Base-by-base conservation (phyloP, 768 basidiomycete species). In the Mycena chlorophos region DNA sequence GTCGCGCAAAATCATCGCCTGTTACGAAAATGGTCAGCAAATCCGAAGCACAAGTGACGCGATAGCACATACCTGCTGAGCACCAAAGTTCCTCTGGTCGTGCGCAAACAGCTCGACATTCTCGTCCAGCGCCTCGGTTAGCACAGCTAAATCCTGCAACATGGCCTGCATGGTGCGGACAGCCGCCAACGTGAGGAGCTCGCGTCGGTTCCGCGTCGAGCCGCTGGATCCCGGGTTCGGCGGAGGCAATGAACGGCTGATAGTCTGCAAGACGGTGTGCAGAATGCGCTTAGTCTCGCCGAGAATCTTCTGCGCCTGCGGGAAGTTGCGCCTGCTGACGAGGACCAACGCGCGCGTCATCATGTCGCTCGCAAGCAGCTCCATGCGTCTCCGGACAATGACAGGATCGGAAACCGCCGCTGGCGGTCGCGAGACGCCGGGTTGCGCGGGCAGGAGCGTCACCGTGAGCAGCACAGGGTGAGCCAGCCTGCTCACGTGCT, bases 281-380 rank as follows among this genome's bases (percentile, higher is more conserved):
- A 98, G 74, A 64, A 98, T 98, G 45, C 93, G 80, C 71, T 89
- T 91, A 54, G 97, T 94, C 78, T 94, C 92, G 39, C 81, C 83
- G 73, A 97, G 81, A 54, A 98, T 89, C 65, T 91, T 89, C 66
- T 89, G 88, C 1, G 96, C 97, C 61, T 95, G 94, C 0, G 86
- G 78, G 72, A 86, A 91, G 69, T 98, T 97, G 69, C 94, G 84
- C 64, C 94, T 78, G 37, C 92, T 91, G 50, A 97, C 94, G 42
- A 98, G 82, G 27, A 98, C 89, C 27, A 99, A 80, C 17, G 89
- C 88, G 12, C 97, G 86, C 2, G 94, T 94, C 68, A 98, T 94
- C 94, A 98, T 98, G 71, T 98, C 97, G 25, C 89, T 90, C 23
- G 94, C 91, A 34, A 98, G 82, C 3, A 99, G 83, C 75, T 99